Conservation (phyloP, 176 grass and related monocot species). For the Luzula sylvatica region DNA sequence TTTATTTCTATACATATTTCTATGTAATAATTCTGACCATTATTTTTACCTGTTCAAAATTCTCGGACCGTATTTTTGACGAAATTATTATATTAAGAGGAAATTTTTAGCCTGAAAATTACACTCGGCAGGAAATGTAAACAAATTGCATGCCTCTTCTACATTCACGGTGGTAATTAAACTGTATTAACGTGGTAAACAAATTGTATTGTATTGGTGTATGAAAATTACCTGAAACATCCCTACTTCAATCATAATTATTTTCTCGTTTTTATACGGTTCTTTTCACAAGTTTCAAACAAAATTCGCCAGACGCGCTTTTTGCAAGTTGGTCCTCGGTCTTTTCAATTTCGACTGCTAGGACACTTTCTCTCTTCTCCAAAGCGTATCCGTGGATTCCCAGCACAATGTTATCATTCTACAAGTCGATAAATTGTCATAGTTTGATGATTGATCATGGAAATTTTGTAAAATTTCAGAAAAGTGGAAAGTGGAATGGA, state of each 20-base stretch:
- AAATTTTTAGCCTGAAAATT: constrained; percentile 86
- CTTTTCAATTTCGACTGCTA: constrained; percentile 62
- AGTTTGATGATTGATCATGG: no score
- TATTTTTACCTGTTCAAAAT: constrained; percentile 43
- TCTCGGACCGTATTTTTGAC: constrained; percentile 51
- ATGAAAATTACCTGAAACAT: constrained; percentile 16
- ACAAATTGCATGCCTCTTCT: constrained; percentile 59
- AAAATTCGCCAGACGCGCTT: constrained; percentile 23
- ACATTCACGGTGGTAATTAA: constrained; percentile 10
- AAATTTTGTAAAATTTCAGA: neutral
- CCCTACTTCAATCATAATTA: constrained; percentile 22
- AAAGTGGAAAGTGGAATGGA: constrained; percentile 14
- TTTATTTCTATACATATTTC: neutral
- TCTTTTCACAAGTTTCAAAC: constrained; percentile 43
- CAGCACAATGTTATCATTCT: constrained; percentile 95
- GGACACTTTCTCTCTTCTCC: constrained; percentile 49
- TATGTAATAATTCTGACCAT: constrained; percentile 1
- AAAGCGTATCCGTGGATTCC: constrained; percentile 98
- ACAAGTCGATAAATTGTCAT: constrained; percentile 38
- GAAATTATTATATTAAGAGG: constrained; percentile 54
- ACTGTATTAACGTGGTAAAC: neutral
- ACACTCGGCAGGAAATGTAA: constrained; percentile 96
- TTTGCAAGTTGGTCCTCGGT: constrained; percentile 15
- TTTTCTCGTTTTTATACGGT: constrained; percentile 46
- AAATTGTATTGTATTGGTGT: no score